Percentiles rank a stretch among this genome's conserved stretches.
These are phyloP conservation scores for Scytalidium sp. DNA, from an alignment of 2,329 filamentous ascomycete species.

Conservation along the genomic window DNA sequence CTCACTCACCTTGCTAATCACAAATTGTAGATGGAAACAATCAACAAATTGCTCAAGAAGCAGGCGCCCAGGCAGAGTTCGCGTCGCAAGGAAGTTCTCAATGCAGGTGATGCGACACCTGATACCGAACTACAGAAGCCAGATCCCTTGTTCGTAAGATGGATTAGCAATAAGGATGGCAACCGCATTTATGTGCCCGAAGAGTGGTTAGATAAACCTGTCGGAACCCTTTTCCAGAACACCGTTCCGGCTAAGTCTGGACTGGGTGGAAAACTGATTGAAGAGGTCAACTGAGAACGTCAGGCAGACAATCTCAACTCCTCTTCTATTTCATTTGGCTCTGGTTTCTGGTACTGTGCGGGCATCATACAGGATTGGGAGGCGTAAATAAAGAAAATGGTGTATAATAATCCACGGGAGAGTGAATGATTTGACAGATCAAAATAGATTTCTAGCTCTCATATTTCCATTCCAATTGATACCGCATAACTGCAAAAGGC, in stretches of 20 bases:
- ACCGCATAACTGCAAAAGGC: too few species aligned
- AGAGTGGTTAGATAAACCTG: constrained; percentile 64
- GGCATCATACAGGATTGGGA: too few species aligned
- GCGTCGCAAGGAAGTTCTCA: constrained; percentile 33
- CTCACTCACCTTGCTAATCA: constrained; percentile 5
- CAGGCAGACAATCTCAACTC: too few species aligned
- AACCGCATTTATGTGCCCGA: constrained; percentile 61
- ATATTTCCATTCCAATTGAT: too few species aligned
- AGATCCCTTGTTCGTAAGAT: constrained; percentile 64
- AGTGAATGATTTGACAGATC: too few species aligned
- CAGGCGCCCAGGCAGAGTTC: constrained; percentile 73
- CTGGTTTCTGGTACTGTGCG: too few species aligned
- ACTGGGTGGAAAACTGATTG: constrained; percentile 26
- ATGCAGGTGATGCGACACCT: constrained; percentile 42
- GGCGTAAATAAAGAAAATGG: too few species aligned
- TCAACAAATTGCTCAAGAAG: constrained; percentile 86
- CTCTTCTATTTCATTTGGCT: too few species aligned
- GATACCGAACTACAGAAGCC: constrained; percentile 47
- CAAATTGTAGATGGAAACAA: constrained; percentile 71
- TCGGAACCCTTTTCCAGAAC: constrained; percentile 54
- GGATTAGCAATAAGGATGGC: constrained; percentile 66
- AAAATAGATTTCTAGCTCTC: too few species aligned
- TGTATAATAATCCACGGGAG: too few species aligned
- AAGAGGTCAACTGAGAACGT: constrained; percentile 24
- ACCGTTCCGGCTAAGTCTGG: constrained; percentile 15